Conservation (phyloP, 352 stramenopile species). For the Phytophthora sansomeana region DNA sequence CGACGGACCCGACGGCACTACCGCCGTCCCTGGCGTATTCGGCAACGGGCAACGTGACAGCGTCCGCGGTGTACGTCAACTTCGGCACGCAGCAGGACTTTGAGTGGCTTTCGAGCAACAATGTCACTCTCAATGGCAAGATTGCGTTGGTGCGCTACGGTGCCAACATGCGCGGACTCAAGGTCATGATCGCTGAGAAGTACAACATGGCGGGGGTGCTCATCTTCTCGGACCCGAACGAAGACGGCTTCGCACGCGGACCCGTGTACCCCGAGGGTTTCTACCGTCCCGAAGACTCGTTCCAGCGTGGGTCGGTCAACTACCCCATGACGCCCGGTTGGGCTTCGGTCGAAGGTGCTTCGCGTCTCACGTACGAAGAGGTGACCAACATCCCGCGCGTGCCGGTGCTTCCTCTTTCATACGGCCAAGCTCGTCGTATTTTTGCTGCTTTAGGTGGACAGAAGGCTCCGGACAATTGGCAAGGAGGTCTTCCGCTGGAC, state of each 20-base stretch:
- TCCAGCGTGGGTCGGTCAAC: conserved; percentile 87
- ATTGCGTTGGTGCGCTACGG: conserved; percentile 82
- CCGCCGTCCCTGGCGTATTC: conserved; percentile 84
- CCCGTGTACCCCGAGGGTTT: conserved; percentile 39
- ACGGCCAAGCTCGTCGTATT: conserved; percentile 76
- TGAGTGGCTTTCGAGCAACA: conserved; percentile 27
- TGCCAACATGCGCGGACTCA: conserved; percentile 51
- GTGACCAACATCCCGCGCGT: conserved; percentile 38
- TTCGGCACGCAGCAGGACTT: conserved; percentile 72
- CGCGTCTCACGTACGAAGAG: conserved; percentile 45
- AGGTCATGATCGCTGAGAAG: conserved; percentile 72
- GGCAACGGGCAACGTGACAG: conserved; percentile 64
- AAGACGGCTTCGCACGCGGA: conserved; percentile 67
- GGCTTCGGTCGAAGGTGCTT: conserved; percentile 40
- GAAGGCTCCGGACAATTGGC: conserved; percentile 55
- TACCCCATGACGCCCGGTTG: conserved; percentile 68
- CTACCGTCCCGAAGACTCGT: conserved; percentile 46
- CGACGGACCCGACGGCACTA: conserved; percentile 52
- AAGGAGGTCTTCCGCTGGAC: conserved; percentile 58
- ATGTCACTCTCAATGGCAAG: conserved; percentile 58
- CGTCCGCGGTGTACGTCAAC: conserved; percentile 85
- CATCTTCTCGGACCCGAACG: conserved; percentile 76
- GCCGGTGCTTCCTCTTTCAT: conserved; percentile 61
- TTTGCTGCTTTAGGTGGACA: conserved; percentile 64
- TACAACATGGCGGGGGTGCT: conserved; percentile 58